Conservation (phyloP, 1,139 yeast genomes). For the Protomyces inouyei region DNA sequence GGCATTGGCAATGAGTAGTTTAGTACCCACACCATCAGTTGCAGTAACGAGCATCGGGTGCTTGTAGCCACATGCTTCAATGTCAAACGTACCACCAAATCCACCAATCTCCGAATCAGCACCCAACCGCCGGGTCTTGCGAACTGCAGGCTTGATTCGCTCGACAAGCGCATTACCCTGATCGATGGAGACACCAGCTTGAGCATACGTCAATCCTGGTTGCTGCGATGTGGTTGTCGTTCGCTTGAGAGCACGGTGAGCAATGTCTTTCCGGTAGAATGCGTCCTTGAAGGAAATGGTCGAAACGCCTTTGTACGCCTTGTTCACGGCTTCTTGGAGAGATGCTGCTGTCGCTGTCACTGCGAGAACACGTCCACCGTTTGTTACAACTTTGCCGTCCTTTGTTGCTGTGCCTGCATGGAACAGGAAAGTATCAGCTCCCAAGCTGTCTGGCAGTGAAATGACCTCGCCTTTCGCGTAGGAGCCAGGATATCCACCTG, state of each 20-base stretch:
- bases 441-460: slow-evolving; percentile 46
- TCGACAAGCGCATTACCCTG: slow-evolving; percentile 87
- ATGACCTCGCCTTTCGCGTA: slow-evolving; percentile 85
- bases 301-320: slow-evolving; percentile 80
- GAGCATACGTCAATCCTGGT: slow-evolving; percentile 70
- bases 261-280: slow-evolving; percentile 88
- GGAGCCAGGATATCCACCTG: slow-evolving; percentile 92
- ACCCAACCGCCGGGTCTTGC: slow-evolving; percentile 92
- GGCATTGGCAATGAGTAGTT: slow-evolving; percentile 88
- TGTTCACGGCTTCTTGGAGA: slow-evolving; percentile 72
- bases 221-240: slow-evolving; percentile 32
- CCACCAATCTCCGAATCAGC: slow-evolving; percentile 99
- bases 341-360: slow-evolving; percentile 78
- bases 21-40: slow-evolving; percentile 99
- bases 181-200: slow-evolving; percentile 96
- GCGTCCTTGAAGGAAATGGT: slow-evolving; percentile 66
- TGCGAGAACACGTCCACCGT: slow-evolving; percentile 97
- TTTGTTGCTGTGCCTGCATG: slow-evolving; percentile 82
- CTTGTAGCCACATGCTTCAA: slow-evolving; percentile 77
- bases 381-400: slow-evolving; percentile 62
- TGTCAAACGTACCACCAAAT: slow-evolving; percentile 93
- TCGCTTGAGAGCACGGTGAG: slow-evolving; percentile 78
- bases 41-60: slow-evolving; percentile 89
- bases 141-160: slow-evolving; percentile 82
- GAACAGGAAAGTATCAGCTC: slow-evolving; percentile 62